Evolutionary conservation across 75 land plant genomes (phyloP), one percentile per base, ranked within the genome.

Genomic region (Pinus tabuliformis): DNA sequence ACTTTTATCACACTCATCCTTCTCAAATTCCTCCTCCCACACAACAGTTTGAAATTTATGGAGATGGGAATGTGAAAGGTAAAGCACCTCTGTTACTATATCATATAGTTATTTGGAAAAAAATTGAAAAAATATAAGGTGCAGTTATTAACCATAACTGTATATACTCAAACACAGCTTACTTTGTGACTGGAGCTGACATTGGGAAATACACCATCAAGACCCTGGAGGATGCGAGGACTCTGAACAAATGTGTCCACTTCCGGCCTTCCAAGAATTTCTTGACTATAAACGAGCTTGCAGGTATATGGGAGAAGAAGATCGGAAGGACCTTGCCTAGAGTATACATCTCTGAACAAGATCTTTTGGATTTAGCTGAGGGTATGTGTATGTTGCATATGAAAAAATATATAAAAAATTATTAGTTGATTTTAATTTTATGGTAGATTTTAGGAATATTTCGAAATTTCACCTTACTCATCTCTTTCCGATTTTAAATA

Each of bases 21-120:
- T 75, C 84, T 3, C 75, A 83, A 54, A 24, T 80, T 26, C 33
- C 68, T 56, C 95, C 95, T 4, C 95, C 91, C 17, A 73, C 62
- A 18, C 87, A 90, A 75, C 37, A 73, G 39, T 74, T 91, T 58
- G 73, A 70, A 45, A 86, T 92, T 77, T 86, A 85, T 75, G 94
- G 95, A 3, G 81, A 83, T 63, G 95, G 95, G 36, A 78, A 66
- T 71, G 83, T 80, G 36, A 88, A 83, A 84, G 85, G 93, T 91
- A 81, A 22, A 68, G 1, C 54, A 1, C 11, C 9, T 49, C 12
- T 9, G 33, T 2, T 49, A 49, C 54, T 49, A 9, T 9, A 49
- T 49, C 3, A 45, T 49, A 9, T 49, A 49, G 12, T 49, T 49
- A 9, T 9, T 49, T 49, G 54, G 54, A 49, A 49, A 49, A 1